Percentiles rank a stretch among this genome's conserved stretches.
phyloP scores from a whole-genome alignment of 768 basidiomycete genomes.

The Coprinellus micaceus region DNA sequence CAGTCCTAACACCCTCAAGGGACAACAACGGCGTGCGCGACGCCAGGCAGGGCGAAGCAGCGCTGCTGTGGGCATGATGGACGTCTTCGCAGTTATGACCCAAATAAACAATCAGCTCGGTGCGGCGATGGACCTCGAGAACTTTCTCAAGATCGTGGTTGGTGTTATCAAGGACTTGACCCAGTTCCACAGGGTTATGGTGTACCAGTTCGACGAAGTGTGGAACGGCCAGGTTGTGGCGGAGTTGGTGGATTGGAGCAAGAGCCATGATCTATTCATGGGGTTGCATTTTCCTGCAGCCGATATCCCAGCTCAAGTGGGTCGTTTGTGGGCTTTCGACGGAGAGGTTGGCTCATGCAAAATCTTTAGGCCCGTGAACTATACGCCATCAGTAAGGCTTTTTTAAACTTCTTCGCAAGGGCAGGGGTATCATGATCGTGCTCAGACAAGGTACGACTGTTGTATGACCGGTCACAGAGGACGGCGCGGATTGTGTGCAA shows the following conservation, averaged over 20 bases:
- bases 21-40: slow-evolving; percentile 11
- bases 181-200: slow-evolving; percentile 76
- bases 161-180: slow-evolving; percentile 73
- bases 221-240: slow-evolving; percentile 80
- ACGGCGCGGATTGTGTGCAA: slow-evolving; percentile 73
- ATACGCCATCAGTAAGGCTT: slow-evolving; percentile 58
- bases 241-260: slow-evolving; percentile 75
- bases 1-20: slow-evolving; percentile 2
- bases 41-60: slow-evolving; percentile 14
- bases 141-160: slow-evolving; percentile 69
- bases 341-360: not conserved
- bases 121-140: slow-evolving; percentile 58
- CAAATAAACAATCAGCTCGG: slow-evolving; percentile 82
- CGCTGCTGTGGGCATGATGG: slow-evolving; percentile 61
- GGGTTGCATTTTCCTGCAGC: slow-evolving; percentile 69
- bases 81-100: slow-evolving; percentile 71
- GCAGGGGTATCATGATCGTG: not conserved
- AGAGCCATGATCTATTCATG: slow-evolving; percentile 68
- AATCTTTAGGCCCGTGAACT: slow-evolving; percentile 53
- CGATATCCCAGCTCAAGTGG: slow-evolving; percentile 66
- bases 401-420: not conserved
- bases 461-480: slow-evolving; percentile 69
- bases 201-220: slow-evolving; percentile 79
- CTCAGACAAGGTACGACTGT: slow-evolving; percentile 68
- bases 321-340: slow-evolving; percentile 11